Evolutionary conservation across 768 basidiomycete genomes (phyloP), one percentile per base, ranked within the genome.

Genomic region (Leccinellum albellum): DNA sequence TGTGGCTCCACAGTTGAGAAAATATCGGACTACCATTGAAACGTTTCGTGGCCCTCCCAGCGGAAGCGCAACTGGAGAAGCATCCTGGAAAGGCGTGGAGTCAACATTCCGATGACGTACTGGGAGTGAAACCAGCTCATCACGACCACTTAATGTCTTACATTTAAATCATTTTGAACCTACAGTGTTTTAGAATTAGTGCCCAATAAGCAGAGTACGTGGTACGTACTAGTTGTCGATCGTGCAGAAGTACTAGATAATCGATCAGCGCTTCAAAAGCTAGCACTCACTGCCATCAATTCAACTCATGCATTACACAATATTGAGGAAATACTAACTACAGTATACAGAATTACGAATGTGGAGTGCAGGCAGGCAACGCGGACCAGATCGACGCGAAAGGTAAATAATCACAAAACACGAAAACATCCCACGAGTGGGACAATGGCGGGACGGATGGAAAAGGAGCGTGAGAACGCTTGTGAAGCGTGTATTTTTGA

Each of bases 301-400:
- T 33, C 29, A 44, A 20, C n/a, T 9, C 14, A 42, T 6, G 15
- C 21, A 32, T 5, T 58, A 33, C 20, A 31, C 9, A 56, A 37
- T n/a, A 37, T 37, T n/a, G 37, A 37, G 37, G 17, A 58, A 54
- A 17, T 29, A 58, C 42, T 35, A 37, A n/a, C 1, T 46, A 26
- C 15, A 26, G 7, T 46, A 46, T 17, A 24, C n/a, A 21, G 35
- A 58, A 53, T 10, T 4, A 33, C 33, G 51, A 55, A 57, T n/a
- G 20, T n/a, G 12, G 50, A 40, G 26, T 45, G 56, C 40, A 20
- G 45, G 59, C 15, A 54, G 45, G 40, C 28, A 14, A 58, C 53
- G 59, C 59, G 61, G 64, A 28, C 15, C 45, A 14, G 45, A 55
- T 59, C 59, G 28, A 57, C 53, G 63, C 60, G 40, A n/a, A 40